A percentile compares a stretch with the other conserved stretches of the same genome.
Evolutionary conservation across 768 basidiomycete species (phyloP).

Genomic region (Hygrocybe punicea): DNA sequence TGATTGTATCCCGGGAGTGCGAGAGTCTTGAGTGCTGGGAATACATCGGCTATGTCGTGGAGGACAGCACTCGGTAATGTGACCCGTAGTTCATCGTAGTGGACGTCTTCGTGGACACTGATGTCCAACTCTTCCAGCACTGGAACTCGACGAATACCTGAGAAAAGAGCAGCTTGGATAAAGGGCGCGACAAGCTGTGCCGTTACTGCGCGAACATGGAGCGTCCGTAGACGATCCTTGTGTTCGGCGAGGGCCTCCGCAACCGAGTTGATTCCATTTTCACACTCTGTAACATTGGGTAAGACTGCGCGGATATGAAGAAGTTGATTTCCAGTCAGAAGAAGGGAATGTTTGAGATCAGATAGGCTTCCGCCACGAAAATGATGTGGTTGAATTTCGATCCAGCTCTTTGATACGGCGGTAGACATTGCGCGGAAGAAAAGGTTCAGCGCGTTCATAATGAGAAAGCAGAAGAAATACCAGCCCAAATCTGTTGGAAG

Average conservation of each 20-base stretch:
- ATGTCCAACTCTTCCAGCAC: not conserved
- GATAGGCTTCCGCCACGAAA: not conserved
- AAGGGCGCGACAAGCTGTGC: not conserved
- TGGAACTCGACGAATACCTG: not conserved
- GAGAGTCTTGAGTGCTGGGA: not conserved
- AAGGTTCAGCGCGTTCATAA: not conserved
- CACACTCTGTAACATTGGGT: not conserved
- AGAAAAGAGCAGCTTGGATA: not conserved
- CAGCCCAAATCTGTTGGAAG: not conserved
- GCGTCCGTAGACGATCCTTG: not conserved
- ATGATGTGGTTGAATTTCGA: not conserved
- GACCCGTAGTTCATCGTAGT: not conserved
- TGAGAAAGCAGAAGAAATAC: not conserved
- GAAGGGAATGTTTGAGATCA: not conserved
- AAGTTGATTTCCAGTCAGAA: not conserved
- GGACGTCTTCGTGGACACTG: not conserved
- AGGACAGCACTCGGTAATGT: not conserved
- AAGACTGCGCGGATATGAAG: not conserved
- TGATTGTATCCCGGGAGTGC: not conserved
- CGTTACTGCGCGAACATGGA: not conserved
- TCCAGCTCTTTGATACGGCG: not conserved
- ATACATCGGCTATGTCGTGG: not conserved
- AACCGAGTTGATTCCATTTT: not conserved
- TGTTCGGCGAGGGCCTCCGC: not conserved
- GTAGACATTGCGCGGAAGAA: not conserved